phyloP scores from a whole-genome alignment of 371 early-diverging fungal genomes.

The Mortierella sp. region DNA sequence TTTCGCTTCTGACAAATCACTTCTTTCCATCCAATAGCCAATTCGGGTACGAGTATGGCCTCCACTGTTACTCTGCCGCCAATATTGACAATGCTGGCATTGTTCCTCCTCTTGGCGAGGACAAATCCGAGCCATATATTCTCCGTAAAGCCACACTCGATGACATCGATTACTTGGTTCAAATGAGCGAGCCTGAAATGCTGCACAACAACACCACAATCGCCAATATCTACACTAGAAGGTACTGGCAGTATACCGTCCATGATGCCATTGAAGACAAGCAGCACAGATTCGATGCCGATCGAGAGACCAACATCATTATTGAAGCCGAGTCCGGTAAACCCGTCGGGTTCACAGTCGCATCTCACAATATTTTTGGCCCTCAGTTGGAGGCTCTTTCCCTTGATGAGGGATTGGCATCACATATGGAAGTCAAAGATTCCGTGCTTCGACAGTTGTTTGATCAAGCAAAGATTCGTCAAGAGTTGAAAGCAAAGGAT shows the following conservation, averaged over 20 bases:
- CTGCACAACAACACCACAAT: slow-evolving; percentile 1
- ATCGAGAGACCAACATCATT: slow-evolving; percentile 37
- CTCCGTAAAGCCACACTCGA: slow-evolving; percentile 19
- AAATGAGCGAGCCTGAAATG: slow-evolving; percentile 13
- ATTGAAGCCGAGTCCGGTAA: slow-evolving; percentile 12
- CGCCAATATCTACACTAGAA: slow-evolving; percentile 13
- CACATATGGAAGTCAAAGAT: not conserved
- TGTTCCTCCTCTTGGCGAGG: slow-evolving; percentile 32
- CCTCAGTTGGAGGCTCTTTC: slow-evolving; percentile 21
- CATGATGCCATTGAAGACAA: slow-evolving; percentile 10
- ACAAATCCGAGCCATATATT: slow-evolving; percentile 29
- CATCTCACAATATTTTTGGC: slow-evolving; percentile 1
- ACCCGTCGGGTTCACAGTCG: slow-evolving; percentile 27
- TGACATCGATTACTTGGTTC: slow-evolving; percentile 37
- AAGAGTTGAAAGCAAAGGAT: not conserved
- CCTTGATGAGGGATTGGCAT: slow-evolving; percentile 9
- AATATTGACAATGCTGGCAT: slow-evolving; percentile 11
- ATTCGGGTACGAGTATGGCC: slow-evolving; percentile 48
- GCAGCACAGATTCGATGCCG: slow-evolving; percentile 21
- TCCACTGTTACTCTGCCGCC: not conserved
- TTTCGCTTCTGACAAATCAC: not conserved
- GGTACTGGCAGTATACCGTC: slow-evolving; percentile 44
- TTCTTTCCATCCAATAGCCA: slow-evolving; percentile 12
- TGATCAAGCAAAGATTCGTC: not conserved
- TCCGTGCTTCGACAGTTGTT: slow-evolving; percentile 21